phyloP scores from a whole-genome alignment of 495 filamentous ascomycete species.

The Penicillium egyptiacum region DNA sequence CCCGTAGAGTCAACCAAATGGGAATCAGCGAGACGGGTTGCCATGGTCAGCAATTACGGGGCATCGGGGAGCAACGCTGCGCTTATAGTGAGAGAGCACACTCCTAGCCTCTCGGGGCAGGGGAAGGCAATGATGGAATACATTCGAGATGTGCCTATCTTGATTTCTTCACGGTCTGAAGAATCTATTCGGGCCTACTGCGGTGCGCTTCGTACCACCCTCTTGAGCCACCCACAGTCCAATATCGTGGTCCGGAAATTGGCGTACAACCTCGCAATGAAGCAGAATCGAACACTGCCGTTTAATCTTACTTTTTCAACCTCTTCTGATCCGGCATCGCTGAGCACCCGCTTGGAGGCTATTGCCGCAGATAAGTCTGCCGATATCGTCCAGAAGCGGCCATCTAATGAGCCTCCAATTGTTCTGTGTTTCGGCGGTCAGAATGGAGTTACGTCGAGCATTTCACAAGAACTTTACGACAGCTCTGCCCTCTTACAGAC shows the following conservation, averaged over 20 bases:
- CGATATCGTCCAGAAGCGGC: neutral
- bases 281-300: slow-evolving; percentile 19
- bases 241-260: slow-evolving; percentile 4
- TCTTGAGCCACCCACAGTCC: neutral
- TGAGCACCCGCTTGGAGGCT: neutral
- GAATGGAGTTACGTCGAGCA: slow-evolving; percentile 14
- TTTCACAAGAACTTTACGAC: slow-evolving; percentile 32
- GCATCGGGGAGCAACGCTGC: slow-evolving; percentile 51
- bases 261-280: slow-evolving; percentile 21
- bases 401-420: slow-evolving; percentile 16
- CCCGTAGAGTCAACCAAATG: slow-evolving; percentile 26
- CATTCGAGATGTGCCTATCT: slow-evolving; percentile 14
- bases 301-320: slow-evolving; percentile 8
- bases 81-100: slow-evolving; percentile 32
- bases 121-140: neutral
- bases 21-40: slow-evolving; percentile 24
- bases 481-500: slow-evolving; percentile 26
- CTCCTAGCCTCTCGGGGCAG: neutral
- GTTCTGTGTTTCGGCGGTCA: slow-evolving; percentile 41
- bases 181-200: slow-evolving; percentile 15
- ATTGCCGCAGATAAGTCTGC: slow-evolving; percentile 9
- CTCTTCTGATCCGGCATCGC: neutral
- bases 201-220: slow-evolving; percentile 9
- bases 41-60: slow-evolving; percentile 52
- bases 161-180: slow-evolving; percentile 17